A percentile compares a stretch with the other conserved stretches of the same genome.
These are phyloP conservation scores for Syzygium aromaticum DNA, from an alignment of 345 rosid genomes.

Conservation along the genomic window DNA sequence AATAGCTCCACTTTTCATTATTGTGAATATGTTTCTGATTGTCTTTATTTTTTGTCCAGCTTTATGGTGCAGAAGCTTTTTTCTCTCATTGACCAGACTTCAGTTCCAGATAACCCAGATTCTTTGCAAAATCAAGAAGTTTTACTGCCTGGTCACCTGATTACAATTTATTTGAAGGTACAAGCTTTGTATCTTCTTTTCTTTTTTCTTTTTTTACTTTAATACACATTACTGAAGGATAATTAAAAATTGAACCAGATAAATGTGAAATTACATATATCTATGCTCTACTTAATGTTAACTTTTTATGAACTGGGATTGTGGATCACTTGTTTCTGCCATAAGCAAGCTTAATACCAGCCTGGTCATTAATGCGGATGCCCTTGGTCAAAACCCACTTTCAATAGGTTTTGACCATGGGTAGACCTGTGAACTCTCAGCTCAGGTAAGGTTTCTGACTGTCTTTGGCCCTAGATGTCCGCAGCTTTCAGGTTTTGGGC, in stretches of 20 bases:
- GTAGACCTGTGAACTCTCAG: not conserved
- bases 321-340: not conserved
- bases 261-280: not conserved
- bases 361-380: not conserved
- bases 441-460: not conserved
- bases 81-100: slow-evolving; percentile 90
- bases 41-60: slow-evolving; percentile 31
- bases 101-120: slow-evolving; percentile 80
- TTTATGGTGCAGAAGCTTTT: slow-evolving; percentile 95
- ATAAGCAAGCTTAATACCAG: not conserved
- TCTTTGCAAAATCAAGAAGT: slow-evolving; percentile 95
- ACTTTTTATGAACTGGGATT: not conserved
- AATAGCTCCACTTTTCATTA: not conserved
- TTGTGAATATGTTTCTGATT: not conserved
- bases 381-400: not conserved
- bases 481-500: not conserved
- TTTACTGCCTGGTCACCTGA: slow-evolving; percentile 88
- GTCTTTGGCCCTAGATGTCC: not conserved
- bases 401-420: not conserved
- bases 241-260: not conserved
- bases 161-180: slow-evolving; percentile 89
- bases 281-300: not conserved
- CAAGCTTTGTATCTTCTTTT: not conserved
- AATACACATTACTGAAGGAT: not conserved
- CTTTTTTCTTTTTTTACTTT: not conserved